Base-by-base conservation (phyloP, 1,284 basidiomycete species). In the Cutaneotrichosporon sp. region DNA sequence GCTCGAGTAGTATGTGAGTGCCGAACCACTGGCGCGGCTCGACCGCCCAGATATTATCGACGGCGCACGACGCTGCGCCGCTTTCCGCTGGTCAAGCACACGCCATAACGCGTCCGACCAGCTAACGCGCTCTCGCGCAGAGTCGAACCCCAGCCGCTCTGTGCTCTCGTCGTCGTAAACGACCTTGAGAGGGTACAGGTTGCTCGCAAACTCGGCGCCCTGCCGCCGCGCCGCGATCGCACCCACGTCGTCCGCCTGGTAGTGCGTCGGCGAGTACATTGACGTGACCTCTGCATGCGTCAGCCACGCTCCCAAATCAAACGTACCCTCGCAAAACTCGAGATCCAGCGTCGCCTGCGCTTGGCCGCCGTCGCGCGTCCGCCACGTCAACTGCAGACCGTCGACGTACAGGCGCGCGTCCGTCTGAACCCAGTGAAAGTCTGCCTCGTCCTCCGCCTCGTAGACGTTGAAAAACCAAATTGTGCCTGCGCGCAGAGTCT, bases 401-500 rank as follows among this genome's bases (percentile, higher is more conserved):
- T 87, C 83, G 0, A 83, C 83, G 66, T 88, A 91, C 0, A 93
- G 77, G 12, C 90, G 76, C 0, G 88, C 90, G 66, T 90, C 87
- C 56, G 87, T 88, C 58, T 85, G 79, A 63, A 90, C 83, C 90
- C 90, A 93, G 38, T 80, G 76, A 70, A 84, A 92, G 0, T 87
- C 85, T 12, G 85, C 83, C 2, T 80, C 73, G 0, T 82, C 45
- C 7, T 58, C 59, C 7, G 50, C 51, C 43, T 67, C 83, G 68
- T 93, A 89, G 0, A 92, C 90, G 56, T 93, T 90, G 49, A 93
- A 81, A 67, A 90, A 93, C 84, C 87, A 93, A 0, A 93, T 75
- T 14, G 84, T 77, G 13, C 90, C 90, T 37, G 89, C 85, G 52
- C 86, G 83, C 9, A 88, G 76, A 1, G 89, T 87, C 90, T 92